Evolutionary conservation across 441 rosid species (phyloP), one percentile per base, ranked within the genome.

Genomic region (Pelargonium australe): DNA sequence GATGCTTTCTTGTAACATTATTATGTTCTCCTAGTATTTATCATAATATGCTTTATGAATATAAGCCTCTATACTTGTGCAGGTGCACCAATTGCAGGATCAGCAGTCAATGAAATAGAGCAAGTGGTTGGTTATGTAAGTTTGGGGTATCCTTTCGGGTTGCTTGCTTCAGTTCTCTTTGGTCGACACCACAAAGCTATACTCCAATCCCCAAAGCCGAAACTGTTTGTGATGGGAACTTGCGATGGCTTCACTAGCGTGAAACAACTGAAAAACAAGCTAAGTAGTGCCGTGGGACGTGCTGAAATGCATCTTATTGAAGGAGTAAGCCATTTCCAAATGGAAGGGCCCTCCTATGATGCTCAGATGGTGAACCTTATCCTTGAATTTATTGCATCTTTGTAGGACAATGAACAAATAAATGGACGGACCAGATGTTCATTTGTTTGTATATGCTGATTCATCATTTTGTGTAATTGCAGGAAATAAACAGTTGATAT

Each of bases 51-150:
- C 40, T 43, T 43, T 43, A 10, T 7, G 9, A 43, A 43, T 45
- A 2, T 12, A 45, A 45, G 51, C 9, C 62, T 10, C 58, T 57
- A 23, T 71, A 68, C 63, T 67, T 65, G 47, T 64, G 55, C 87
- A 95, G 97, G 99, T 69, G 95, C 99, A 40, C 91, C 97, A 7
- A 87, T 95, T 41, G 91, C 97, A 41, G 99, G 97, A 51, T 90
- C 99, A 12, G 96, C 97, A 5, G 90, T 87, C 17, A 88, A 91
- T 37, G 83, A 90, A 79, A 70, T 95, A 12, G 82, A 87, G 65
- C 84, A 88, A 76, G 94, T 86, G 12, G 85, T 85, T n/a, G 99
- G 95, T 61, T 92, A 90, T 43, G 85, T 87, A 41, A 89, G 99
- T 77, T 55, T 91, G n/a, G 99, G 97, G 9, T 95, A 90, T 80